A percentile compares a stretch with the other conserved stretches of the same genome.
Conservation (phyloP, 768 basidiomycete species). For the Cyathus striatus region DNA sequence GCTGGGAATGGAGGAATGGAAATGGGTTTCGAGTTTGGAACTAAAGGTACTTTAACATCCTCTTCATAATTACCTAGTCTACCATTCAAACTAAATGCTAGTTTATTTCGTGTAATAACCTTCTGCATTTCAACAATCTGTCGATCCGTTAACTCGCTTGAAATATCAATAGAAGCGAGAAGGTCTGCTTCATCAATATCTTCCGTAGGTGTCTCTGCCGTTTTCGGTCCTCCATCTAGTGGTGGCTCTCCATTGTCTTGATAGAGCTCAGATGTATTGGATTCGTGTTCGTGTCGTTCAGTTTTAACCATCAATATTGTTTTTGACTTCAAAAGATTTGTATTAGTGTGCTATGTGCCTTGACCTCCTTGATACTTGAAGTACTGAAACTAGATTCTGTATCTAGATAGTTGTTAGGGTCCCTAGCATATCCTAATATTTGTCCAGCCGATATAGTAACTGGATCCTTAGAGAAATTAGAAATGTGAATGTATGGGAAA, state of each 20-base stretch:
- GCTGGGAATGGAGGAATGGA: conserved; percentile 16
- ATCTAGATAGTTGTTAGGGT: conserved; percentile 12
- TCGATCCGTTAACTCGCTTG: background rate
- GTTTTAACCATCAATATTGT: background rate
- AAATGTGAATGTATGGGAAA: background rate
- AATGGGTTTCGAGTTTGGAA: conserved; percentile 17
- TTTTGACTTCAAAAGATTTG: background rate
- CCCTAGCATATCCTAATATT: conserved; percentile 5
- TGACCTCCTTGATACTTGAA: background rate
- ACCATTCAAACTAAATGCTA: conserved; percentile 25
- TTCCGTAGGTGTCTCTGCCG: conserved; percentile 14
- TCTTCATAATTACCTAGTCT: conserved; percentile 19
- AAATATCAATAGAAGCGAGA: conserved; percentile 7
- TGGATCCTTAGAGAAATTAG: conserved; percentile 8
- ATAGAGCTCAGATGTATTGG: no score
- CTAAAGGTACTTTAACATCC: conserved; percentile 17
- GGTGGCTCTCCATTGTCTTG: no score
- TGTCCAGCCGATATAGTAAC: conserved; percentile 9
- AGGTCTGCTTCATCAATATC: background rate
- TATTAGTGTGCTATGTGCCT: background rate
- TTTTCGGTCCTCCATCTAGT: conserved; percentile 24
- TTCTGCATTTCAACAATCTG: conserved; percentile 6
- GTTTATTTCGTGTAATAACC: conserved; percentile 8
- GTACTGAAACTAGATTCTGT: background rate
- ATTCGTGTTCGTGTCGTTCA: conserved; percentile 5